Percentiles rank a stretch among this genome's conserved stretches.
Conservation (phyloP, 2,329 filamentous ascomycete species). For the Bipolaris oryzae region DNA sequence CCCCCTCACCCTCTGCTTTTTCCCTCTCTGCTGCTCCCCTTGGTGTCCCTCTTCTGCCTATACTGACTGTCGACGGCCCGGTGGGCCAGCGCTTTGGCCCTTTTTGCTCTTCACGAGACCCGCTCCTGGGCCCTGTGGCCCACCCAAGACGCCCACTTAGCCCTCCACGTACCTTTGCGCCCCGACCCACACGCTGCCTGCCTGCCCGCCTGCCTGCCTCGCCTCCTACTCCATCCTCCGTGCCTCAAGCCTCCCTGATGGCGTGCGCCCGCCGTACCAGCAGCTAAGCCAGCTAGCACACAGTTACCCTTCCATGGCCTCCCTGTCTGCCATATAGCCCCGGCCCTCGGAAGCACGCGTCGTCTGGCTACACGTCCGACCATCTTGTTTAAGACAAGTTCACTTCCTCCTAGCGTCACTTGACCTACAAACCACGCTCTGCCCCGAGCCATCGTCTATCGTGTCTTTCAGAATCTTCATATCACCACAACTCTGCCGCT, state of each 20-base stretch:
- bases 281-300: conserved; percentile 25
- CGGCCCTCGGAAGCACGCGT: conserved; percentile 31
- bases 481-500: conserved; percentile 16
- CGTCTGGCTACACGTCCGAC: conserved; percentile 23
- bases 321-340: conserved; percentile 22
- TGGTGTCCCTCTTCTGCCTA: conserved; percentile 19
- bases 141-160: conserved; percentile 25
- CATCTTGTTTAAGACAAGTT: conserved; percentile 28
- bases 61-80: conserved; percentile 31
- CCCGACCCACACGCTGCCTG: conserved; percentile 28
- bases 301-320: conserved; percentile 28
- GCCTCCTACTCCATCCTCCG: conserved; percentile 20
- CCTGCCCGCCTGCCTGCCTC: conserved; percentile 14
- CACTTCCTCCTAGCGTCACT: conserved; percentile 38
- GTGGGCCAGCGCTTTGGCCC: conserved; percentile 35
- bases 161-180: conserved; percentile 29
- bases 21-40: neutral
- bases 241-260: conserved; percentile 18
- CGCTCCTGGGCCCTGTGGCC: conserved; percentile 30
- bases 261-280: conserved; percentile 20
- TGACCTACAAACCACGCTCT: conserved; percentile 30
- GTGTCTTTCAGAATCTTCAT: conserved; percentile 16
- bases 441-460: conserved; percentile 14
- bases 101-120: conserved; percentile 43
- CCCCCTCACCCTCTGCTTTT: too few species aligned